Evolutionary conservation across 495 filamentous ascomycete genomes (phyloP), one percentile per base, ranked within the genome.

Genomic region (Podospora australis): DNA sequence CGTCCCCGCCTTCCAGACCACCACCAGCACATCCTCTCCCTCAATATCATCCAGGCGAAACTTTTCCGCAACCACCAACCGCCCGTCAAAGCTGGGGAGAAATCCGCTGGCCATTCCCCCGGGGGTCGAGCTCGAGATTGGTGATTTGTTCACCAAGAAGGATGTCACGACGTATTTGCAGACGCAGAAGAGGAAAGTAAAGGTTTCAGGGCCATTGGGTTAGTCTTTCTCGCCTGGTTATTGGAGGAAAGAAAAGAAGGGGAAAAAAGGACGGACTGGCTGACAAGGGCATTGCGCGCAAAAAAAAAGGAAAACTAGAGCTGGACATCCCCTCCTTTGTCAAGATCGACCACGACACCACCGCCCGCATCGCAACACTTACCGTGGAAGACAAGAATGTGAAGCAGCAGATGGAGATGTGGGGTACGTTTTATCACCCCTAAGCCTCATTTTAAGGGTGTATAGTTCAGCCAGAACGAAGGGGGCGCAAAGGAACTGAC

Each of bases 391-490:
- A 96, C 66, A 57, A 64, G 8, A 56, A 73, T 5, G 53, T 79
- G 20, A 78, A 82, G 58, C 75, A 85, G 43, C 92, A 98, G 69
- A 80, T 87, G 61, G 91, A 86, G 66, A 97, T 97, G 91, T 98
- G 92, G 92, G 92, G 92, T 95, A 75, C 42, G 87, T 74, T 23
- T 41, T 1, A 38, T 17, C 21, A 13, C n/a, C 8, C 19, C 20
- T 29, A 7, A 5, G 0, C 9, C n/a, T 16, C n/a, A 16, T 16
- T 16, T n/a, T 16, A 13, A 30, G 26, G 26, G 13, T 6, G 26
- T 30, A 30, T 6, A 30, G 26, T 6, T 6, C 6, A 30, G 6
- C 6, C 6, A 30, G 6, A 13, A 17, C 8, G 10, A 25, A 4
- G 16, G 25, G 25, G n/a, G 24, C 10, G 32, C 23, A 19, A 23